These are phyloP conservation scores for Trichoderma citrinoviride DNA, from an alignment of 2,329 filamentous ascomycete species.

Conservation along the genomic window DNA sequence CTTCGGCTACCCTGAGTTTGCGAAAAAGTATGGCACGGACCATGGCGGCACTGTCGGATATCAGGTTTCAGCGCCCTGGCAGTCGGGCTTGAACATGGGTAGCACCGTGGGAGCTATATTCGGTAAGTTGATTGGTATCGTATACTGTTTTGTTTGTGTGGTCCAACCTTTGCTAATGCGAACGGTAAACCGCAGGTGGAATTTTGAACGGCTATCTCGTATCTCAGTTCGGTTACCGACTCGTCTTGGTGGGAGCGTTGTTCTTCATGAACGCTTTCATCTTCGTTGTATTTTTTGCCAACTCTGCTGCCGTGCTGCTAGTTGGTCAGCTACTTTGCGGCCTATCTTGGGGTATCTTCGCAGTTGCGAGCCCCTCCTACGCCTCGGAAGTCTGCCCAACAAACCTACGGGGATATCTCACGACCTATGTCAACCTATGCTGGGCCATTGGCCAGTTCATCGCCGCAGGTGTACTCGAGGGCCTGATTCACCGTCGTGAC, in stretches of 20 bases:
- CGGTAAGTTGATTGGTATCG: constrained; percentile 33
- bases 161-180: background rate
- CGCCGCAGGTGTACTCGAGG: constrained; percentile 34
- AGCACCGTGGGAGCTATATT: constrained; percentile 47
- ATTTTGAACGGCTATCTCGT: constrained; percentile 18
- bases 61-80: constrained; percentile 49
- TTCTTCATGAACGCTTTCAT: constrained; percentile 41
- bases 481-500: constrained; percentile 31
- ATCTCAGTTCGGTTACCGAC: constrained; percentile 39
- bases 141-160: constrained; percentile 19
- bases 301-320: constrained; percentile 38
- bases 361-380: constrained; percentile 47
- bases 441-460: constrained; percentile 48
- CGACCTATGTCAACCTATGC: constrained; percentile 47
- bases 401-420: constrained; percentile 43
- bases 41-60: constrained; percentile 24
- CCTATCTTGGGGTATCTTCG: constrained; percentile 46
- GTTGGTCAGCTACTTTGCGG: constrained; percentile 46
- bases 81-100: constrained; percentile 47
- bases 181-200: constrained; percentile 30
- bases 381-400: constrained; percentile 44
- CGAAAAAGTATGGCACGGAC: constrained; percentile 12
- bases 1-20: constrained; percentile 34
- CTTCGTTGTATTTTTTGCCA: constrained; percentile 47
- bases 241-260: constrained; percentile 39